Percentiles rank a stretch among this genome's conserved stretches.
phyloP scores from a whole-genome alignment of 1,284 basidiomycete genomes.

The Malassezia nana region DNA sequence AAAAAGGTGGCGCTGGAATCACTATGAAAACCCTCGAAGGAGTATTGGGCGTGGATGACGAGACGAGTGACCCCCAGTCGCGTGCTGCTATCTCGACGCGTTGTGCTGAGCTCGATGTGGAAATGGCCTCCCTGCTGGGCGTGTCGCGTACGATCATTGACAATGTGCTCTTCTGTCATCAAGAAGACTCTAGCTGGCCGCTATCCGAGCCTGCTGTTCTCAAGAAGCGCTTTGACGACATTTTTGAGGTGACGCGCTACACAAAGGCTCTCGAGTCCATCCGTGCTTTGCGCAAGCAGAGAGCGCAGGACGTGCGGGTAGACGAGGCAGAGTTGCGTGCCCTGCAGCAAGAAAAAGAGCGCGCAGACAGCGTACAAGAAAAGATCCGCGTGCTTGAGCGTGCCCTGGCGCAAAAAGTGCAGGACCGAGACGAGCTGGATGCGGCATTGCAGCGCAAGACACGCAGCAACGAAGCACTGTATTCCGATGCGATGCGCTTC shows the following conservation, averaged over 20 bases:
- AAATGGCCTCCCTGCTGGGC: constrained; percentile 73
- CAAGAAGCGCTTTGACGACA: constrained; percentile 99
- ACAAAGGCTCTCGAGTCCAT: constrained; percentile 94
- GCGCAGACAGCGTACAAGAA: constrained; percentile 58
- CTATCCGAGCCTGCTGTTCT: constrained; percentile 77
- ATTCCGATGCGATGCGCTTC: constrained; percentile 73
- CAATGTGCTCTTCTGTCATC: constrained; percentile 98
- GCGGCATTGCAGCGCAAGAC: constrained; percentile 52
- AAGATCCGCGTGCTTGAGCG: constrained; percentile 28
- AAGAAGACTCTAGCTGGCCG: constrained; percentile 98
- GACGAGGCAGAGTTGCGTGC: constrained; percentile 78
- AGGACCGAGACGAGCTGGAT: constrained; percentile 31
- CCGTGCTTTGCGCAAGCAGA: constrained; percentile 67
- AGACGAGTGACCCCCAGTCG: constrained; percentile 50
- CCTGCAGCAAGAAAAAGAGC: constrained; percentile 70
- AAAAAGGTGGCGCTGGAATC: constrained; percentile 56
- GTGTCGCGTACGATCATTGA: constrained; percentile 94
- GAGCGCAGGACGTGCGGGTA: constrained; percentile 77
- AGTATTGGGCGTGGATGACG: constrained; percentile 66
- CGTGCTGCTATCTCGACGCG: constrained; percentile 39
- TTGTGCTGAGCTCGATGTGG: constrained; percentile 70
- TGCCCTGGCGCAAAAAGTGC: constrained; percentile 29
- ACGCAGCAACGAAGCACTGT: constrained; percentile 67
- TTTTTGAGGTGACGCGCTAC: constrained; percentile 79
- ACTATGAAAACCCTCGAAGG: constrained; percentile 98